Conservation (phyloP, 1,139 yeast species). For the Kluyveromyces sp. region DNA sequence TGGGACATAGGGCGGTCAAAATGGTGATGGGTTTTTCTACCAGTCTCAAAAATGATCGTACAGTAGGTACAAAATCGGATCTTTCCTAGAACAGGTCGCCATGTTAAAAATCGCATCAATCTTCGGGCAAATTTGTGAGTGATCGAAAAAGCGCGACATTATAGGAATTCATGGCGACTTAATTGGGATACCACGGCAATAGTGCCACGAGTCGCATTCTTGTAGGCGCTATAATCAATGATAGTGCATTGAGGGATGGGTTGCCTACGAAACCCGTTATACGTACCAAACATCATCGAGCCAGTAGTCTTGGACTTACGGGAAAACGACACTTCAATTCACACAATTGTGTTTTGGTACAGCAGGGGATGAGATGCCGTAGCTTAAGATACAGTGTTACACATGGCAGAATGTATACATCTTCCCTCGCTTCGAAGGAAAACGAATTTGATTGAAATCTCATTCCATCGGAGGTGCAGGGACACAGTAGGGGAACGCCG, state of each 20-base stretch:
- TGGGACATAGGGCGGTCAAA: too few relatives aligned
- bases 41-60: neutral
- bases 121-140: too few relatives aligned
- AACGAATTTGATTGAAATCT: neutral
- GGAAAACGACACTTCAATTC: too few relatives aligned
- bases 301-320: too few relatives aligned
- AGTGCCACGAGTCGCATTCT: neutral
- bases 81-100: neutral
- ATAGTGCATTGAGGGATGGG: too few relatives aligned
- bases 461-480: too few relatives aligned
- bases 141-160: too few relatives aligned
- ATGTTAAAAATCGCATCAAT: constrained; percentile 4
- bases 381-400: neutral
- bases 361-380: neutral
- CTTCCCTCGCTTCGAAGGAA: too few relatives aligned
- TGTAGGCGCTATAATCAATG: neutral
- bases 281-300: too few relatives aligned
- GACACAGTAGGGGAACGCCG: too few relatives aligned
- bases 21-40: constrained; percentile 1
- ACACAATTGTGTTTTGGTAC: neutral
- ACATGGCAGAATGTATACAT: neutral
- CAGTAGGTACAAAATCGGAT: neutral
- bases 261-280: neutral
- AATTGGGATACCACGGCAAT: neutral
- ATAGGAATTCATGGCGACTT: neutral